phyloP scores from a whole-genome alignment of 257 asterid species.

The Scutellaria barbata region DNA sequence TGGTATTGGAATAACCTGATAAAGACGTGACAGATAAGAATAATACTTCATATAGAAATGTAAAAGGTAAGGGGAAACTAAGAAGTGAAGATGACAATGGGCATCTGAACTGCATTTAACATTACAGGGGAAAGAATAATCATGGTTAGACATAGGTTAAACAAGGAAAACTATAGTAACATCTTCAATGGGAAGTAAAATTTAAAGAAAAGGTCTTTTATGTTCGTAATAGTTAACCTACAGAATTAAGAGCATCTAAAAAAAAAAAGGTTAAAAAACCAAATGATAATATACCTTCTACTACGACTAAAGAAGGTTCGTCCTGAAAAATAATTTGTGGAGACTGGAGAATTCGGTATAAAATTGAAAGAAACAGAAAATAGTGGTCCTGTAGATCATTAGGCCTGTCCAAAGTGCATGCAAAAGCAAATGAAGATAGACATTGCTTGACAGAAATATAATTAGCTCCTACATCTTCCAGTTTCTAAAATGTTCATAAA shows the following conservation, averaged over 20 bases:
- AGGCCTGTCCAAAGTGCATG: neutral
- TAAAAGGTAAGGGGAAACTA: neutral
- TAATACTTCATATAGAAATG: neutral
- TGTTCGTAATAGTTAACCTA: too few species aligned
- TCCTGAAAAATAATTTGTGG: too few species aligned
- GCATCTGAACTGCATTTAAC: constrained; percentile 2
- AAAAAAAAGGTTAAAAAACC: too few species aligned
- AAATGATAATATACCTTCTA: too few species aligned
- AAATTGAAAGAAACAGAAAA: neutral
- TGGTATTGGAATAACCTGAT: too few species aligned
- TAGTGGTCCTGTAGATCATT: neutral
- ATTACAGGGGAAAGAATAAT: neutral
- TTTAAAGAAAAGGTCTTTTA: neutral
- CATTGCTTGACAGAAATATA: neutral
- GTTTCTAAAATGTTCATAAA: too few species aligned
- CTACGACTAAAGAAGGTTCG: too few species aligned
- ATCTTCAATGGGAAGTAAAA: neutral
- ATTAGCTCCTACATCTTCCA: neutral
- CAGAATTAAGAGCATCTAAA: too few species aligned
- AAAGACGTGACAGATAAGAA: neutral
- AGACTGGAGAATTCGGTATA: neutral
- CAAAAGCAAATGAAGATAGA: neutral
- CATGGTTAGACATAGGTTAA: neutral
- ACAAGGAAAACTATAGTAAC: neutral
- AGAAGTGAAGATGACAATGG: neutral